Evolutionary conservation across 83 land plant genomes (phyloP), one percentile per base, ranked within the genome.

Genomic region (Diphasiastrum complanatum): DNA sequence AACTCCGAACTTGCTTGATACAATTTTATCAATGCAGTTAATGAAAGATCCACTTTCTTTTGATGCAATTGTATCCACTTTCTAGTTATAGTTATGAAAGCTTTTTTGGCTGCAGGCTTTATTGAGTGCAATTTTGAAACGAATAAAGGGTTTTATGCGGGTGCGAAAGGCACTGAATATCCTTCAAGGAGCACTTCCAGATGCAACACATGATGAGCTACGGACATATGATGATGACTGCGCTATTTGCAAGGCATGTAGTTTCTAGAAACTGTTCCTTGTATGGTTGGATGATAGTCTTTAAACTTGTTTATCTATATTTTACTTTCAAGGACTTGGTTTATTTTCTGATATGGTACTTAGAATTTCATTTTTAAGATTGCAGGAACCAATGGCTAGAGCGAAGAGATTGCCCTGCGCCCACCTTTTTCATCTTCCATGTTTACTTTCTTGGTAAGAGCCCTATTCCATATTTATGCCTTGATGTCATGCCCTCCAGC

Each of bases 301-400:
- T 5, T 51, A 11, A n/a, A n/a, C n/a, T n/a, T n/a, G n/a, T n/a
- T n/a, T n/a, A n/a, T n/a, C n/a, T n/a, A n/a, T n/a, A n/a, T n/a
- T n/a, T 27, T 65, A 40, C 32, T 60, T 27, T 54, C 38, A 33
- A 23, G 34, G n/a, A n/a, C n/a, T n/a, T n/a, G n/a, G 43, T 28
- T n/a, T 54, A 11, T 60, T 51, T 8, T 25, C 45, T 24, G 33
- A 11, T 14, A 26, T 32, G 18, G 46, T 51, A 26, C 31, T 64
- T 62, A 63, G 33, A n/a, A n/a, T n/a, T n/a, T n/a, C n/a, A n/a
- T n/a, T n/a, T n/a, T 5, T 33, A 30, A 47, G 30, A 51, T 54
- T 43, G 29, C 93, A 90, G 97, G 97, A 89, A 70, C 85, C 97
- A 50, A 91, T 91, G 97, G 83, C 83, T 12, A 87, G 78, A 70